A percentile compares a stretch with the other conserved stretches of the same genome.
Evolutionary conservation across 208 protist species (phyloP).

Genomic region (Leishmania lainsoni): DNA sequence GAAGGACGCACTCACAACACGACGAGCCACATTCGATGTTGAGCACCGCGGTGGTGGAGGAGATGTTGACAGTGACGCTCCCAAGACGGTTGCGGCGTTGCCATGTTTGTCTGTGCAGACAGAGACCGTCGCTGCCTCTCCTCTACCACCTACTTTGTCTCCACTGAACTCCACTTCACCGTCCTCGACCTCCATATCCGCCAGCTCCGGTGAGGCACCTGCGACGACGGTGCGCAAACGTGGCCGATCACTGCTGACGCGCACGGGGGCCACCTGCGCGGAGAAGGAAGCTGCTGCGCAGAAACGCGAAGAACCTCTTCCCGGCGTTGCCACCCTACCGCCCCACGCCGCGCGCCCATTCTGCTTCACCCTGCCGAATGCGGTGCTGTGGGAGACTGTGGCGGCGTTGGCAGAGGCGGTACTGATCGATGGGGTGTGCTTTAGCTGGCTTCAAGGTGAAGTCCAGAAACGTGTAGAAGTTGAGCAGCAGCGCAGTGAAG

Average conservation of each 20-base stretch:
- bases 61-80: neutral
- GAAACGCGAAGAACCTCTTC: neutral
- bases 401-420: slow-evolving; percentile 30
- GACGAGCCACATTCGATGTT: neutral
- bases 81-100: neutral
- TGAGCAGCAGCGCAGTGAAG: neutral
- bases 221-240: neutral
- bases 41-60: neutral
- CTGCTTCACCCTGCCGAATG: slow-evolving; percentile 14
- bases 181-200: neutral
- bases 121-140: neutral
- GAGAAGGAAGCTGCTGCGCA: neutral
- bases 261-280: neutral
- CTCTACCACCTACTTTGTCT: neutral
- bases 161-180: neutral
- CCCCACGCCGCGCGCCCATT: neutral
- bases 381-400: slow-evolving; percentile 27
- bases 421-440: slow-evolving; percentile 24
- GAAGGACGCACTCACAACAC: neutral
- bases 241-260: neutral
- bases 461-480: neutral
- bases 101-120: neutral
- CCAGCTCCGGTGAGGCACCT: neutral
- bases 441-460: slow-evolving; percentile 12
- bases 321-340: neutral